phyloP scores from a whole-genome alignment of 352 stramenopile species.

The Pythium pyrilobum region DNA sequence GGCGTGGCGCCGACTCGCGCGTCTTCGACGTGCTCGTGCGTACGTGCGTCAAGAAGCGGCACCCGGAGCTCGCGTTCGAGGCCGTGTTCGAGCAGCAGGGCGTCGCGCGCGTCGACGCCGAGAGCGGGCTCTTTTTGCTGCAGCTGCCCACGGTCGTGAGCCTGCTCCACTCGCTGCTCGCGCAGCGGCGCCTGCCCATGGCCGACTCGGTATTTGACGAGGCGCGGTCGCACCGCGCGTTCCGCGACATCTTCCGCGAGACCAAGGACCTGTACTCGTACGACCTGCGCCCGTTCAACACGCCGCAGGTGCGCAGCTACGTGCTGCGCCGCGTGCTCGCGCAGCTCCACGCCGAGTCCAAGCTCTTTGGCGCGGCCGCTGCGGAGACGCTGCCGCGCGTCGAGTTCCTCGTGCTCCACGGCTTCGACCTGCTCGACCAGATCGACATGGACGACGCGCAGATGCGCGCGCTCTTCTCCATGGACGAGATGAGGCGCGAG shows the following conservation, averaged over 20 bases:
- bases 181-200: slow-evolving; percentile 59
- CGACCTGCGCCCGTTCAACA: slow-evolving; percentile 57
- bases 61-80: slow-evolving; percentile 73
- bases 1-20: slow-evolving; percentile 52
- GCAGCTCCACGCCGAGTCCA: slow-evolving; percentile 34
- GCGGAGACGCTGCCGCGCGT: slow-evolving; percentile 38
- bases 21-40: slow-evolving; percentile 79
- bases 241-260: slow-evolving; percentile 50
- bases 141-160: slow-evolving; percentile 46
- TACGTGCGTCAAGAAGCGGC: slow-evolving; percentile 79
- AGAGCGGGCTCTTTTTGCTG: slow-evolving; percentile 57
- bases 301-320: slow-evolving; percentile 57
- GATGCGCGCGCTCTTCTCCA: slow-evolving; percentile 67
- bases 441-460: slow-evolving; percentile 66
- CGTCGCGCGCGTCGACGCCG: slow-evolving; percentile 37
- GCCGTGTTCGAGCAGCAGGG: slow-evolving; percentile 57
- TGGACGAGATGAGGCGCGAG: slow-evolving; percentile 80
- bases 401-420: slow-evolving; percentile 71
- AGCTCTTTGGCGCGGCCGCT: slow-evolving; percentile 26
- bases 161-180: slow-evolving; percentile 67
- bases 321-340: slow-evolving; percentile 53
- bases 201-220: slow-evolving; percentile 58
- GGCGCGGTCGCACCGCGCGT: slow-evolving; percentile 41
- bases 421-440: slow-evolving; percentile 72
- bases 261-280: slow-evolving; percentile 42